Percentiles rank a stretch among this genome's conserved stretches.
Conservation (phyloP, 2,329 filamentous ascomycete genomes). For the Alternaria novae-zelandiae region DNA sequence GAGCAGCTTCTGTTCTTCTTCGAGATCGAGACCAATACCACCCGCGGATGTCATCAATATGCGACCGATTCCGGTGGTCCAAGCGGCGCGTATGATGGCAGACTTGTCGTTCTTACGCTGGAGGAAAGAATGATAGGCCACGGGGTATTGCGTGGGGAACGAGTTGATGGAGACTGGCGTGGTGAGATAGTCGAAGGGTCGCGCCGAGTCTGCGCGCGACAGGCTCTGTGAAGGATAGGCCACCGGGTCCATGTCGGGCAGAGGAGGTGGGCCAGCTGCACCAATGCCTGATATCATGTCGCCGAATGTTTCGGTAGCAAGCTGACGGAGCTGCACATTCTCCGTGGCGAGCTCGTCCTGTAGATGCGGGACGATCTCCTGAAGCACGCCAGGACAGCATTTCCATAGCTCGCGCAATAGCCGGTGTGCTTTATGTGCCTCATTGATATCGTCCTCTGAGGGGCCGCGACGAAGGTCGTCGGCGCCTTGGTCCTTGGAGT, state of each 20-base stretch:
- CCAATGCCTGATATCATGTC: slow-evolving; percentile 95
- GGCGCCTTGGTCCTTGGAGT: slow-evolving; percentile 50
- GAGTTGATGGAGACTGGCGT: slow-evolving; percentile 87
- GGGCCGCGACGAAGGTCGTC: slow-evolving; percentile 64
- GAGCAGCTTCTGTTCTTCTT: slow-evolving; percentile 79
- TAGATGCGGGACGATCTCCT: slow-evolving; percentile 91
- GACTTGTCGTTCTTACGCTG: slow-evolving; percentile 87
- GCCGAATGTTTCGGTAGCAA: slow-evolving; percentile 92
- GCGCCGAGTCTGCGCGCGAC: slow-evolving; percentile 33
- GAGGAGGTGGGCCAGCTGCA: slow-evolving; percentile 81
- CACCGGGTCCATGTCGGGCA: slow-evolving; percentile 75
- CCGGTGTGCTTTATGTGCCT: slow-evolving; percentile 86
- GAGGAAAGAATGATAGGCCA: slow-evolving; percentile 83
- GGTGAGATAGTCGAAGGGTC: slow-evolving; percentile 68
- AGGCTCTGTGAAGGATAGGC: slow-evolving; percentile 81
- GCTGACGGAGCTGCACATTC: slow-evolving; percentile 80
- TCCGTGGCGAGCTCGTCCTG: slow-evolving; percentile 92
- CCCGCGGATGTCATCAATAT: slow-evolving; percentile 92
- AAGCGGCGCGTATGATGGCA: slow-evolving; percentile 79
- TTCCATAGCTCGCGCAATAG: slow-evolving; percentile 93
- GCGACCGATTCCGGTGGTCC: slow-evolving; percentile 82
- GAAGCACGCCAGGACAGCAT: slow-evolving; percentile 83
- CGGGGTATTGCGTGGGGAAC: slow-evolving; percentile 81
- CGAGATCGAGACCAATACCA: slow-evolving; percentile 82
- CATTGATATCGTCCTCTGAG: slow-evolving; percentile 83